A percentile compares a stretch with the other conserved stretches of the same genome.
phyloP scores from a whole-genome alignment of 78 protist genomes.

The Dictyostelium brefeldianum region DNA sequence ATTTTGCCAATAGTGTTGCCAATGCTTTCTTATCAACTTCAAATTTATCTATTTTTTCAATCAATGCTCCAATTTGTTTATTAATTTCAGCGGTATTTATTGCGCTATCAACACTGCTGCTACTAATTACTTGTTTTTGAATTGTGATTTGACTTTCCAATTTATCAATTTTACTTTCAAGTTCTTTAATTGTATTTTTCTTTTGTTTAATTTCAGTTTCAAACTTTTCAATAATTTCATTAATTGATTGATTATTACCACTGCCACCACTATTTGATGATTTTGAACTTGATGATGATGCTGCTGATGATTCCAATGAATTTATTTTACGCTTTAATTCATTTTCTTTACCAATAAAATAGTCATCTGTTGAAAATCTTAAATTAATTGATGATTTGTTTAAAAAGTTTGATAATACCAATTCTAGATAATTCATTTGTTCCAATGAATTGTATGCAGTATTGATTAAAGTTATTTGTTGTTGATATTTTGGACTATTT shows the following conservation, averaged over 20 bases:
- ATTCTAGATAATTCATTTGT: neutral
- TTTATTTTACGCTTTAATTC: neutral
- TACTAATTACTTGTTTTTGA: too few relatives aligned
- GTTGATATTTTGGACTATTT: neutral
- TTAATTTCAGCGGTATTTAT: neutral
- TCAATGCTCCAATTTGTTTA: neutral
- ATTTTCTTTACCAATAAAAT: neutral
- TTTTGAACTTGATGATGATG: neutral
- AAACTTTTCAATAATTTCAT: neutral
- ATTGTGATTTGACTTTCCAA: neutral
- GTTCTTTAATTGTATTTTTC: neutral
- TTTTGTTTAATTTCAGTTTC: neutral
- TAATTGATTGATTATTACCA: neutral
- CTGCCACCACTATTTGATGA: neutral
- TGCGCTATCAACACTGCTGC: neutral
- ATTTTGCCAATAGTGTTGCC: neutral
- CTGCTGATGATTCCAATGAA: neutral
- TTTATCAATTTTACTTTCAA: neutral
- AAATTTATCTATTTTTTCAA: neutral
- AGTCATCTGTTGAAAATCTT: neutral
- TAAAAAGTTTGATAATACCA: neutral
- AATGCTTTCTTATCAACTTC: constrained; percentile 2
- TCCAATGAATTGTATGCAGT: neutral
- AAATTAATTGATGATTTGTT: neutral
- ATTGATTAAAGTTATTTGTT: neutral